phyloP scores from a whole-genome alignment of 257 asterid genomes.

The Gentiana straminea region DNA sequence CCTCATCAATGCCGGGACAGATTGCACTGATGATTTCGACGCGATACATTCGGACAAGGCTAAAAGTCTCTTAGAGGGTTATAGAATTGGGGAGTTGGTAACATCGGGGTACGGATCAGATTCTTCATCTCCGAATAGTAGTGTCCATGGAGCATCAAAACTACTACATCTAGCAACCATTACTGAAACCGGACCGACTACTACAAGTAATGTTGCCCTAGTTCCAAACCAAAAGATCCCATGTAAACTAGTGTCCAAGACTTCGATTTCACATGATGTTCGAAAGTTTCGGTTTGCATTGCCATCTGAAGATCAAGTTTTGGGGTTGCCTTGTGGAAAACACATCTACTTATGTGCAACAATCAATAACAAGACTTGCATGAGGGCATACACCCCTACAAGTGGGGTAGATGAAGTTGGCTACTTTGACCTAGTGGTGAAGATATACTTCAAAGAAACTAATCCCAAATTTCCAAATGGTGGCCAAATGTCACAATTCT shows the following conservation, averaged over 20 bases:
- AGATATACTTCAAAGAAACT: slow-evolving; percentile 53
- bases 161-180: slow-evolving; percentile 29
- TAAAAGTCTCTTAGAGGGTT: slow-evolving; percentile 58
- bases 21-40: slow-evolving; percentile 89
- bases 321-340: slow-evolving; percentile 75
- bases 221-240: slow-evolving; percentile 59
- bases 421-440: slow-evolving; percentile 66
- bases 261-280: slow-evolving; percentile 63
- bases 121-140: slow-evolving; percentile 57
- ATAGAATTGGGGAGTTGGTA: slow-evolving; percentile 65
- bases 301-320: slow-evolving; percentile 55
- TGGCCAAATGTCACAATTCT: slow-evolving; percentile 69
- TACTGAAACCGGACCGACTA: slow-evolving; percentile 23
- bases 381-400: slow-evolving; percentile 92
- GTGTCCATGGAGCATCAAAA: slow-evolving; percentile 59
- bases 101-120: slow-evolving; percentile 59
- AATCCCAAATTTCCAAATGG: slow-evolving; percentile 88
- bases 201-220: slow-evolving; percentile 29
- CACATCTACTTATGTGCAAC: slow-evolving; percentile 71
- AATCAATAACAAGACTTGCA: slow-evolving; percentile 61
- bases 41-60: slow-evolving; percentile 88
- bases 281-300: slow-evolving; percentile 52
- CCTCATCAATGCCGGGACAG: slow-evolving; percentile 86
- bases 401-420: slow-evolving; percentile 56
- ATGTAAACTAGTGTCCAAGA: slow-evolving; percentile 49